Evolutionary conservation across 2,329 filamentous ascomycete genomes (phyloP), one percentile per base, ranked within the genome.

Genomic region (Aspergillus nomiae): DNA sequence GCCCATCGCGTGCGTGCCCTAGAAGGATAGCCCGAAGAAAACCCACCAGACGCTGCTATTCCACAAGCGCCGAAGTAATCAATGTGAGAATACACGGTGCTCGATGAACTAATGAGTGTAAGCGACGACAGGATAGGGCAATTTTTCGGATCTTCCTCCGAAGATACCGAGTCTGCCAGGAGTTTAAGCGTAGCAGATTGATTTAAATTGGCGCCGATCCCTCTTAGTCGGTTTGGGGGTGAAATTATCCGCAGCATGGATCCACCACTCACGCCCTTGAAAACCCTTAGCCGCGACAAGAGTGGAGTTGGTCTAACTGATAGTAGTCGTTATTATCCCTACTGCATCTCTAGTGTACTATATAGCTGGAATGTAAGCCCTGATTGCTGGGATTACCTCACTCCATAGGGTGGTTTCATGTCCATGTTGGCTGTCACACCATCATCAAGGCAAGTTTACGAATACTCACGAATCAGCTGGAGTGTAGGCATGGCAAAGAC

Each of bases 141-240:
- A 14, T 21, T 24, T 55, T 19, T 38, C 51, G 34, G 51, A 1
- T 16, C 6, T 24, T 55, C 21, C n/a, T 3, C 32, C 8, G 6
- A 55, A 12, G n/a, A 14, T 55, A 10, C 51, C n/a, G 21, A 55
- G n/a, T 28, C 32, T 21, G 19, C 30, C 51, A 54, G 30, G 51
- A 36, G 51, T 36, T 19, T 54, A 34, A 38, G 8, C n/a, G 51
- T 55, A 55, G 51, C 51, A 55, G 30, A 55, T 55, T 55, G 51
- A 54, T 54, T 54, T 34, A 54, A 54, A 54, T 54, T 34, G 51
- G 12, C 51, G 51, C 51, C 51, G 51, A 54, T 54, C 51, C 16
- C 51, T 32, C 21, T 55, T 55, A 36, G 51, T 30, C 2, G n/a
- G 51, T 38, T 55, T 55, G 51, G 51, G 16, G 51, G 10, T 55